Evolutionary conservation across 2,329 filamentous ascomycete species (phyloP), one percentile per base, ranked within the genome.

Genomic region (Coniochaeta sp.): DNA sequence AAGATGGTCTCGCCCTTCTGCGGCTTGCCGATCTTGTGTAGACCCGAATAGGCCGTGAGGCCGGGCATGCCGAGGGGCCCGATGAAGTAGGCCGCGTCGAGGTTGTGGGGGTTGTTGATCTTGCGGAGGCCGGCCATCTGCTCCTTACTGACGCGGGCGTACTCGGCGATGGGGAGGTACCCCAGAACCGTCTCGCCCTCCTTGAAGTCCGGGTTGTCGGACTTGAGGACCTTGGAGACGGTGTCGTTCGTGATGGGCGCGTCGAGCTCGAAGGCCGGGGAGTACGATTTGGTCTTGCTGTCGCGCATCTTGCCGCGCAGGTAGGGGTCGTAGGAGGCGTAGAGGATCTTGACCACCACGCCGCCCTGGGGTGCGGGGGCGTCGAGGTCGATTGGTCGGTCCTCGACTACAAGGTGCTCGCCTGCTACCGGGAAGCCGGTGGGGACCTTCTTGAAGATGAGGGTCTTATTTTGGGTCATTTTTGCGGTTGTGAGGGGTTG

Each of bases 261-360:
- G 64, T 77, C 75, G 46, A 88, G 67, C 14, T 75, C 65, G 63
- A 83, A 89, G 2, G 85, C 68, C 1, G 84, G 74, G 20, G 74
- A 66, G 73, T 91, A 94, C 9, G 87, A 90, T 70, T 86, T 82
- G 64, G 71, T 61, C 31, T 73, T 66, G 6, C 86, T 64, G 47
- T 75, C 69, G 47, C 89, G 84, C 87, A 95, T 91, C 59, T 82
- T 81, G 55, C 86, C 87, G 52, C 91, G 86, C 74, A 88, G 82
- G 73, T 95, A 95, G 2, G 90, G 90, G 68, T 95, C 90, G 71
- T 86, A 86, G 35, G 87, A 91, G 57, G 83, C 76, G 67, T 87
- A 89, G 62, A 86, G 78, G 60, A 86, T 80, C 71, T 89, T 81
- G 57, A 86, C 71, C 28, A 81, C 81, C 48, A 95, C 67, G 35